Evolutionary conservation across 306 rosid species (phyloP), one percentile per base, ranked within the genome.

Genomic region (Inga laurina): DNA sequence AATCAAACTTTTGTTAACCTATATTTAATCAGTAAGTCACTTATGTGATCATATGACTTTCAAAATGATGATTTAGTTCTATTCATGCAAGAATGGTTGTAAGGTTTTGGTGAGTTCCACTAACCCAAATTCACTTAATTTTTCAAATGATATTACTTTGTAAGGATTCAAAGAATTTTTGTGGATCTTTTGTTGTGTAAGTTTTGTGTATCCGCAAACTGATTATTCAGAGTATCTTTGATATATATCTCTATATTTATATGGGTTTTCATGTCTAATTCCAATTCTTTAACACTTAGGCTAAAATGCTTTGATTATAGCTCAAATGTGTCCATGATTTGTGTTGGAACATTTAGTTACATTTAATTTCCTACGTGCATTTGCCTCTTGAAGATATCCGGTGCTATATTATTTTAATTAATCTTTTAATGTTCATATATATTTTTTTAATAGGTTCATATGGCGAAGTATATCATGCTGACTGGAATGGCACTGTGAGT

Each of bases 401-500:
- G 43, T 39, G 43, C 43, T 5, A 39, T 39, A 6, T 39, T 39
- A 39, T 39, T 39, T 39, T 37, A 37, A 37, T 37, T 0, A 37
- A 32, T 62, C 44, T 32, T 76, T 64, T 71, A 51, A 75, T 64
- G 52, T 82, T 75, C 84, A 74, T 72, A 27, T 73, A 39, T 75
- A n/a, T 86, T 84, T 75, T 71, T 86, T 71, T 72, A 35, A 82
- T 83, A 97, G 99, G 99, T 89, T 97, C 99, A 35, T 97, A 97
- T 84, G 99, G 99, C 10, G 99, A 97, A 91, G 99, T 97, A 51
- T 97, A 94, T 84, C 97, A 84, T 59, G 99, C 99, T 0, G 99
- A 97, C 87, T 94, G 94, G 99, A 92, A 97, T 85, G 99, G 97
- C 88, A 94, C 98, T 2, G 99, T 97, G 88, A 92, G 98, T 90